Percentiles rank a stretch among this genome's conserved stretches.
Evolutionary conservation across 73 alveolate genomes (phyloP).

Genomic region (Tetrahymena thermophila): DNA sequence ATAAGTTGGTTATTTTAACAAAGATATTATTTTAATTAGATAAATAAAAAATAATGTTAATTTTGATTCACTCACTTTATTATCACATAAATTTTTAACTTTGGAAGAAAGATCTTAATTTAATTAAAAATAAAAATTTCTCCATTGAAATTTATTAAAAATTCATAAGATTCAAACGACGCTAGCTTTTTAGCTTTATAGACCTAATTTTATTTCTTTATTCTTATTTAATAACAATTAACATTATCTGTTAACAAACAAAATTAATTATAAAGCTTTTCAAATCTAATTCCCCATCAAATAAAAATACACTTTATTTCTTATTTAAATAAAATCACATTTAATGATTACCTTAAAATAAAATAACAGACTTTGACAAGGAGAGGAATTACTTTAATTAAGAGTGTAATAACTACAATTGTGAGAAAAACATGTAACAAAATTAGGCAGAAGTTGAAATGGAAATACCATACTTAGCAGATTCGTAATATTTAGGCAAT

Average conservation of each 20-base stretch:
- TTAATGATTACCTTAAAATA: neutral
- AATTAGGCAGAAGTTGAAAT: neutral
- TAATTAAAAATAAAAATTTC: too few relatives aligned
- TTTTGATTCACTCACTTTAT: neutral
- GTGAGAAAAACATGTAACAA: neutral
- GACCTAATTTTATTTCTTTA: neutral
- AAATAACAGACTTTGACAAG: neutral
- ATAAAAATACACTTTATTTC: neutral
- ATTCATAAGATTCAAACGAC: too few relatives aligned
- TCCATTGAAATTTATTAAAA: too few relatives aligned
- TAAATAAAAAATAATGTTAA: neutral
- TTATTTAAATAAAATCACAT: neutral
- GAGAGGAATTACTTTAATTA: neutral
- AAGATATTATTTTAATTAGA: neutral
- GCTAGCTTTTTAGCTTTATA: neutral
- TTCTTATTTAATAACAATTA: too few relatives aligned
- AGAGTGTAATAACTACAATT: neutral
- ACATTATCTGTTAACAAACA: neutral
- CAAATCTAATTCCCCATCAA: neutral
- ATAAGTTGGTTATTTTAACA: neutral
- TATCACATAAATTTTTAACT: neutral
- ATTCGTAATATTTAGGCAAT: neutral
- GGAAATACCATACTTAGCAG: neutral
- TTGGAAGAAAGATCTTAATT: neutral
- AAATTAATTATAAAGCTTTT: too few relatives aligned